phyloP scores from a whole-genome alignment of 768 basidiomycete genomes.

The Psilocybe azurescens region DNA sequence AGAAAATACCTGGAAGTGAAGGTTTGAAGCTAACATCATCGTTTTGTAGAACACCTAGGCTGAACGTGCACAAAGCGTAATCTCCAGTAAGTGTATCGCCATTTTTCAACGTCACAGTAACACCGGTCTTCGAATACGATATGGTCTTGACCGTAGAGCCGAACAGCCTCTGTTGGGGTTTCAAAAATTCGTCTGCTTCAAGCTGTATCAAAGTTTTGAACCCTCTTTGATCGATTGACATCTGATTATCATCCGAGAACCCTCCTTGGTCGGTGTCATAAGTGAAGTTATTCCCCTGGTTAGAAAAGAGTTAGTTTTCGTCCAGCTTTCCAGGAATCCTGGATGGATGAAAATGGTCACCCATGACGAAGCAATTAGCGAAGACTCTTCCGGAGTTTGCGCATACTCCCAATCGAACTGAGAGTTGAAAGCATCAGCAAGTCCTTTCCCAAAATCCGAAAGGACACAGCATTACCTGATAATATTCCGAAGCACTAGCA shows the following conservation, averaged over 20 bases:
- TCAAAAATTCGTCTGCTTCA: slow-evolving; percentile 62
- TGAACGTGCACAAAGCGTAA: slow-evolving; percentile 71
- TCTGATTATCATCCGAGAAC: slow-evolving; percentile 57
- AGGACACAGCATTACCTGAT: slow-evolving; percentile 35
- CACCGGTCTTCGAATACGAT: slow-evolving; percentile 47
- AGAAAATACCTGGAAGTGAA: slow-evolving; percentile 43
- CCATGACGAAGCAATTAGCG: slow-evolving; percentile 69
- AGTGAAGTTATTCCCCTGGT: slow-evolving; percentile 68
- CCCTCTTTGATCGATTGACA: slow-evolving; percentile 66
- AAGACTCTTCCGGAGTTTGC: slow-evolving; percentile 67
- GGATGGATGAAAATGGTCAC: slow-evolving; percentile 32
- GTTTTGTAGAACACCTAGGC: slow-evolving; percentile 71
- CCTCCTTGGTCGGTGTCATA: slow-evolving; percentile 56
- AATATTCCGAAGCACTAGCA: slow-evolving; percentile 63
- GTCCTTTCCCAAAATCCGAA: neutral
- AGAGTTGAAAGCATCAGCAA: neutral
- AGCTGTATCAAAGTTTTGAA: slow-evolving; percentile 60
- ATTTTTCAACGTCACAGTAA: slow-evolving; percentile 50
- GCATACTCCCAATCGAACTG: slow-evolving; percentile 57
- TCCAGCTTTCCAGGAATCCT: neutral
- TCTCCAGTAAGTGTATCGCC: slow-evolving; percentile 53
- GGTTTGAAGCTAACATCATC: slow-evolving; percentile 64
- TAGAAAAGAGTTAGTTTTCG: neutral
- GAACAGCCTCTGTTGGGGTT: slow-evolving; percentile 48
- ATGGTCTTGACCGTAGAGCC: slow-evolving; percentile 57